Percentiles rank a stretch among this genome's conserved stretches.
Conservation (phyloP, 2,329 filamentous ascomycete genomes). For the Juglanconis sp. region DNA sequence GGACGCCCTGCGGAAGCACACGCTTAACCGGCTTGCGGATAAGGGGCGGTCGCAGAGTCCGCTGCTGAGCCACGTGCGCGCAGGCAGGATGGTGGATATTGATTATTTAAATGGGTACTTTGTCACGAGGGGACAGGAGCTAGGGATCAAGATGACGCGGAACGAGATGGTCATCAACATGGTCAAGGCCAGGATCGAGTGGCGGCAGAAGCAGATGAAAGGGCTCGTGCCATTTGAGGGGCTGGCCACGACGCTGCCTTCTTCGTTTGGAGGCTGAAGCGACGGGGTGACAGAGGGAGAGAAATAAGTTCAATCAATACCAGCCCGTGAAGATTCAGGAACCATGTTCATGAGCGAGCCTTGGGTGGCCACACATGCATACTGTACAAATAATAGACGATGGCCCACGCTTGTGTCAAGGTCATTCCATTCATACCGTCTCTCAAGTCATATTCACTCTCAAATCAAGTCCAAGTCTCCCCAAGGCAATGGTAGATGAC, state of each 20-base stretch:
- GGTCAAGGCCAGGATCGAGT: slow-evolving; percentile 59
- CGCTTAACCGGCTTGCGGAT: slow-evolving; percentile 55
- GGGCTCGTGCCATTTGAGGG: slow-evolving; percentile 11
- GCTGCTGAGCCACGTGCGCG: slow-evolving; percentile 65
- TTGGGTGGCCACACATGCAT: neutral
- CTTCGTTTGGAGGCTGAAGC: neutral
- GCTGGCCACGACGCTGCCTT: neutral
- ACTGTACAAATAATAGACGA: neutral
- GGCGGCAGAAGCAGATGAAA: slow-evolving; percentile 14
- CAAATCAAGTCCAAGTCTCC: neutral
- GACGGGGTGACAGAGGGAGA: neutral
- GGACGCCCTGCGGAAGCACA: slow-evolving; percentile 57
- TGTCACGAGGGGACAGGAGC: slow-evolving; percentile 64
- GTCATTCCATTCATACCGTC: neutral
- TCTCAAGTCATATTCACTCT: no score
- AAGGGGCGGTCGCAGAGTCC: slow-evolving; percentile 53
- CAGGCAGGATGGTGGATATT: slow-evolving; percentile 67
- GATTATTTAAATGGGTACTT: slow-evolving; percentile 90
- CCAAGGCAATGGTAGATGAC: neutral
- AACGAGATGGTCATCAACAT: slow-evolving; percentile 72
- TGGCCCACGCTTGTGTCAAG: neutral
- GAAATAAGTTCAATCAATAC: neutral
- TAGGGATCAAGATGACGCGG: slow-evolving; percentile 68
- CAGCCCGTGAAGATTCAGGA: neutral
- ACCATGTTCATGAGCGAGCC: neutral